Evolutionary conservation across 2,329 filamentous ascomycete genomes (phyloP), one percentile per base, ranked within the genome.

Genomic region (Fusarium globosum): DNA sequence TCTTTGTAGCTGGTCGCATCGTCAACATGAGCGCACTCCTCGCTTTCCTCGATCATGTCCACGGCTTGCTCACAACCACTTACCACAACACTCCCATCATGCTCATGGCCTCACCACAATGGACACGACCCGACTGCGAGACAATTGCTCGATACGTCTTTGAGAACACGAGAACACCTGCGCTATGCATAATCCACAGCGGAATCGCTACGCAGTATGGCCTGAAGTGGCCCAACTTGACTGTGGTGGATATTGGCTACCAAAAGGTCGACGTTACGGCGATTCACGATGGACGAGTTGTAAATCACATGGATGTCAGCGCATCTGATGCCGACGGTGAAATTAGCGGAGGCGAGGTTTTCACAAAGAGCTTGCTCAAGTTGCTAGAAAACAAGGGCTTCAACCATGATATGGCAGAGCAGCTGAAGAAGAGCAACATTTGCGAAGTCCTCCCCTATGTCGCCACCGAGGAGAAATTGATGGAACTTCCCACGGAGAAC

Each of bases 31-130:
- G 92, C 2, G 96, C 94, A 75, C 97, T 99, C 85, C 93, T 97
- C 73, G 96, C 96, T 38, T 92, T 98, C 78, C 89, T 99, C 79
- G 93, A 95, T 63, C 94, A 99, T 81, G 92, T 98, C 74, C 94
- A 98, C 87, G 92, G 94, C 82, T 90, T 93, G 53, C 89, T 99
- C 68, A 96, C 94, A 69, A 95, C 94, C 33, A 94, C 94, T 7
- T 96, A 97, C 81, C 96, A 98, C 84, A 98, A 98, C 84, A 98
- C 96, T 0, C 95, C 96, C 4, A 94, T 99, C 73, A 88, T 98
- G 81, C 90, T 99, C 71, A 93, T 98, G 82, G 90, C 93, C 13
- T 94, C 97, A 76, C 95, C 96, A 8, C 92, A 92, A 76, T 99
- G 96, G 96, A 95, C 94, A 8, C 90, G 93, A 14, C 92, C 93